Base-by-base conservation (phyloP, 352 stramenopile genomes). In the Globisporangium recalcitrans region DNA sequence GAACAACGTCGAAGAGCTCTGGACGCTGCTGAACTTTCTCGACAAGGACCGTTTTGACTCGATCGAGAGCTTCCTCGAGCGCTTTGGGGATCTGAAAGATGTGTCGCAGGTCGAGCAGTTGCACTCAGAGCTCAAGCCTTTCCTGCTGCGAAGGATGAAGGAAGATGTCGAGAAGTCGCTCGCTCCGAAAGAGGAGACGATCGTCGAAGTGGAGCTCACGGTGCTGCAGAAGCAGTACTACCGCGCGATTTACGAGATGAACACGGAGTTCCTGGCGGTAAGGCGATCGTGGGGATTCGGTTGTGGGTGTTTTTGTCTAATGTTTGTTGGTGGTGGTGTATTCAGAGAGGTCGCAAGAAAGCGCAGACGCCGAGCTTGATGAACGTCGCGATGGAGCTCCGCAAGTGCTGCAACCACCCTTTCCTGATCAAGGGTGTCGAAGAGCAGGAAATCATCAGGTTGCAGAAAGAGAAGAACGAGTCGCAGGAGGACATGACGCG, bases 21-120 rank as follows among this genome's bases (percentile, higher is more conserved):
- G 97, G 97, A 96, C 97, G 19, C 85, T 99, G 11, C 72, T 99
- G 5, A 97, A 99, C 67, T 99, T 99, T 62, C 85, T 99, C 29
- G 96, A 99, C 53, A 72, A 65, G 16, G 69, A 97, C 4, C 91
- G 82, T n/a, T 99, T 99, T 74, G 73, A 80, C 11, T 96, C 94
- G 57, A 86, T 83, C 88, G 82, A 98, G 22, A 69, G 84, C 1
- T 99, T 99, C 71, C 76, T 98, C 38, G 84, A 93, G 13, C 78
- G 88, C 34, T 99, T 98, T 74, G 95, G 95, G 27, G 87, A 99
- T 32, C 84, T 99, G 24, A 91, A 86, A 40, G 84, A 94, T 60
- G 85, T 86, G 13, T 74, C 87, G 22, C 91, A 97, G 42, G 85
- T 95, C 6, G 83, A 94, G 42, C 89, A 94, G 36, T 75, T 96